Conservation (phyloP, 257 asterid genomes). For the Solanum chiquidenum region DNA sequence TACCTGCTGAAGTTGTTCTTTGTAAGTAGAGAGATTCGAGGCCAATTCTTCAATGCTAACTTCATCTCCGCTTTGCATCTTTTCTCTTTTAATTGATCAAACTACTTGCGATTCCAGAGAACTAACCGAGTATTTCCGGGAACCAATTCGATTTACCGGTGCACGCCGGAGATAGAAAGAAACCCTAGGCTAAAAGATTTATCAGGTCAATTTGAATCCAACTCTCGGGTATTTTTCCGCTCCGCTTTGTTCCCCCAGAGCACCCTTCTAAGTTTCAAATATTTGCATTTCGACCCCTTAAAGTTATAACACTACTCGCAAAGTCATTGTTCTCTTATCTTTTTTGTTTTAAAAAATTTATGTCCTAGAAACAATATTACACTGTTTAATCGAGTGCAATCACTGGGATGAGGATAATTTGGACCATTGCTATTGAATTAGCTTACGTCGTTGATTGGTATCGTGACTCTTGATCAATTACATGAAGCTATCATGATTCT, state of each 20-base stretch:
- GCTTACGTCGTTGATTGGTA: neutral
- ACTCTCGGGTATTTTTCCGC: neutral
- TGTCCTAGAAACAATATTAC: neutral
- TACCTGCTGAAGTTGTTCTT: slow-evolving; percentile 91
- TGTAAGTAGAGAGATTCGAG: slow-evolving; percentile 75
- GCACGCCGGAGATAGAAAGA: neutral
- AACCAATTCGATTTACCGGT: neutral
- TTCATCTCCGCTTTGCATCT: slow-evolving; percentile 49
- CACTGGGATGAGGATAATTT: neutral
- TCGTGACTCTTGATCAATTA: neutral
- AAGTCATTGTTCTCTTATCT: neutral
- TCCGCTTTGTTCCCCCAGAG: neutral
- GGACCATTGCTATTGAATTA: neutral
- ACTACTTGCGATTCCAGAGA: neutral
- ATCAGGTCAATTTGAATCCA: neutral
- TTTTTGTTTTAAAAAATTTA: no score
- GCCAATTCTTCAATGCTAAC: slow-evolving; percentile 81
- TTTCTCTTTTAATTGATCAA: neutral
- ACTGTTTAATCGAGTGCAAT: neutral
- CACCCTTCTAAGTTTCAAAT: neutral
- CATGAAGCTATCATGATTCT: no score
- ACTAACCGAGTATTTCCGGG: neutral
- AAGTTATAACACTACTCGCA: neutral
- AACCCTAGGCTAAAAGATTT: neutral
- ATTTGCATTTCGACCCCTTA: neutral